Evolutionary conservation across 371 early-diverging fungal species (phyloP), one percentile per base, ranked within the genome.

Genomic region (Mycotypha africana): DNA sequence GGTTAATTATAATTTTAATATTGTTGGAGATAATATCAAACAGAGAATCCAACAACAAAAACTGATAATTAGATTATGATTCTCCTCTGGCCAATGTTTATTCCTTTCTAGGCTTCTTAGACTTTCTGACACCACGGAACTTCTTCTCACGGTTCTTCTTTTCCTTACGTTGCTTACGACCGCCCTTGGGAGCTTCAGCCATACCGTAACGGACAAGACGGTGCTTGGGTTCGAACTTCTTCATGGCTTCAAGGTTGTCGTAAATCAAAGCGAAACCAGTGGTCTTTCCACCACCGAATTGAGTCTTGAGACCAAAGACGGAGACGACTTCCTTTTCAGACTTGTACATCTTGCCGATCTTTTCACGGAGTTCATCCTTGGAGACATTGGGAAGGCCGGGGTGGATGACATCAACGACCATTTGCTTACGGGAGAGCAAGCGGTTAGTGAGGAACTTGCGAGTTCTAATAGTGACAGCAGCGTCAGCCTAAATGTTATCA

Each of bases 101-200:
- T 42, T 53, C 53, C 47, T 53, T 53, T 42, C 43, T 53, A 47
- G 43, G 43, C 53, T 53, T 53, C 86, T 92, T 94, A 73, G 85
- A 78, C 90, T 97, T 98, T 78, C 86, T 88, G 75, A 91, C 92
- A 68, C 98, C 98, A 56, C 94, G 86, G 87, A 93, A 79, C 88
- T 95, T 98, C 93, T 97, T 97, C 75, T 84, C 78, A 65, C 98
- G 88, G 95, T 97, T 98, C 93, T 97, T 96, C 79, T 89, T 85
- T 80, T 97, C 96, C 89, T 94, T 97, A 70, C 93, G 91, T 78
- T 95, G 97, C 89, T 96, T 98, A 74, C 98, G 93, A 56, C 91
- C 85, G 56, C 84, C 79, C 74, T 84, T 86, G 65, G 74, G 69
- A 56, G 71, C 65, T 69, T 84, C 89, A 58, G 77, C 85, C 54